These are phyloP conservation scores for Alternaria sp. DNA, from an alignment of 2,329 filamentous ascomycete species.

Conservation along the genomic window DNA sequence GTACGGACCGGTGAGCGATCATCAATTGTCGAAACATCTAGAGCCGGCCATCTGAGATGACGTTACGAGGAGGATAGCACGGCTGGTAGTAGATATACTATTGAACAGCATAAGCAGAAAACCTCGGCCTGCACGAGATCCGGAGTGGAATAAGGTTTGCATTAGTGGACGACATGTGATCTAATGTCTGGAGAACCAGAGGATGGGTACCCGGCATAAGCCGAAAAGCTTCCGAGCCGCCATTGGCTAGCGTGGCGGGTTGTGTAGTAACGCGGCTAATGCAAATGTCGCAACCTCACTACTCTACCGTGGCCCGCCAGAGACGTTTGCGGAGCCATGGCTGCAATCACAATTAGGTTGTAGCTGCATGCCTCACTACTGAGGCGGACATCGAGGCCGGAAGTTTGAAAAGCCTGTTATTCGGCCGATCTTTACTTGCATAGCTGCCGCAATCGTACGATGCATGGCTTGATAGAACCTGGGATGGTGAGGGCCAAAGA, in stretches of 20 bases:
- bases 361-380: not conserved
- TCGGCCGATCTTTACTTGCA: conserved; percentile 9
- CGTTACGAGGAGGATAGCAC: not conserved
- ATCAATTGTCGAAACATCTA: not conserved
- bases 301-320: not conserved
- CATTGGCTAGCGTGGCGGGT: not conserved
- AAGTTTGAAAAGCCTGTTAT: conserved; percentile 2
- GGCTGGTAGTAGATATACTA: not conserved
- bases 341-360: conserved; percentile 8
- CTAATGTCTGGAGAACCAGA: not conserved
- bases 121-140: not conserved
- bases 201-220: not conserved
- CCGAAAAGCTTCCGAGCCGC: conserved; percentile 4
- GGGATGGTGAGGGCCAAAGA: conserved; percentile 13
- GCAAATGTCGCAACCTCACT: conserved; percentile 1
- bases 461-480: conserved; percentile 15
- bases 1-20: not conserved
- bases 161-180: conserved; percentile 1
- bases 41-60: not conserved
- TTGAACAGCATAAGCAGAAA: not conserved
- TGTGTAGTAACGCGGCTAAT: conserved; percentile 8
- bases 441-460: conserved; percentile 12
- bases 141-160: conserved; percentile 7
- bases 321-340: not conserved
- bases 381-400: not conserved